These are phyloP conservation scores for Phytophthora nicotianae DNA, from an alignment of 352 stramenopile species.

Conservation along the genomic window DNA sequence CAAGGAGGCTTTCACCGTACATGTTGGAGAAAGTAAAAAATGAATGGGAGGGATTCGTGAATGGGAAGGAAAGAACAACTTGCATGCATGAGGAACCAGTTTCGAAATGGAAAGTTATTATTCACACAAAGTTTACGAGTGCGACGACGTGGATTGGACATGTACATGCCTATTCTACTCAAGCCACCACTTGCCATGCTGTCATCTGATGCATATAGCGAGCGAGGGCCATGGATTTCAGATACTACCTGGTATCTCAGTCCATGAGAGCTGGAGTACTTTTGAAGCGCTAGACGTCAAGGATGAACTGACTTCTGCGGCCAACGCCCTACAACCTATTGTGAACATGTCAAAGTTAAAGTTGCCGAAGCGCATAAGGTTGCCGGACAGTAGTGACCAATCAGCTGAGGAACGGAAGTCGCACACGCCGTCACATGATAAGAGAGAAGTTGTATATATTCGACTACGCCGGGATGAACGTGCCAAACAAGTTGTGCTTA, in stretches of 20 bases:
- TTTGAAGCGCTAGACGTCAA: slow-evolving; percentile 1
- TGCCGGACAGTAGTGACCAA: slow-evolving; percentile 3
- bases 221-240: background rate
- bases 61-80: slow-evolving; percentile 22
- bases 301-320: background rate
- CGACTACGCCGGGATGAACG: background rate
- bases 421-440: too few relatives aligned
- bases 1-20: background rate
- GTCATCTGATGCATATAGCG: slow-evolving; percentile 12
- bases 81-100: slow-evolving; percentile 22
- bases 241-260: background rate
- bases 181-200: slow-evolving; percentile 14
- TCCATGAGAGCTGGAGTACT: slow-evolving; percentile 11
- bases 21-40: slow-evolving; percentile 16
- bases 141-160: slow-evolving; percentile 1
- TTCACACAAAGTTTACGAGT: background rate
- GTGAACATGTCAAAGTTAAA: slow-evolving; percentile 12
- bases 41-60: slow-evolving; percentile 29
- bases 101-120: slow-evolving; percentile 15
- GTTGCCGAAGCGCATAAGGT: slow-evolving; percentile 13
- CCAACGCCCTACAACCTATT: background rate
- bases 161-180: slow-evolving; percentile 8
- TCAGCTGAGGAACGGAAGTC: too few relatives aligned
- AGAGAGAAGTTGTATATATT: background rate
- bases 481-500: background rate